Percentiles rank a stretch among this genome's conserved stretches.
These are phyloP conservation scores for Nemania bipapillata DNA, from an alignment of 2,329 filamentous ascomycete species.

Conservation along the genomic window DNA sequence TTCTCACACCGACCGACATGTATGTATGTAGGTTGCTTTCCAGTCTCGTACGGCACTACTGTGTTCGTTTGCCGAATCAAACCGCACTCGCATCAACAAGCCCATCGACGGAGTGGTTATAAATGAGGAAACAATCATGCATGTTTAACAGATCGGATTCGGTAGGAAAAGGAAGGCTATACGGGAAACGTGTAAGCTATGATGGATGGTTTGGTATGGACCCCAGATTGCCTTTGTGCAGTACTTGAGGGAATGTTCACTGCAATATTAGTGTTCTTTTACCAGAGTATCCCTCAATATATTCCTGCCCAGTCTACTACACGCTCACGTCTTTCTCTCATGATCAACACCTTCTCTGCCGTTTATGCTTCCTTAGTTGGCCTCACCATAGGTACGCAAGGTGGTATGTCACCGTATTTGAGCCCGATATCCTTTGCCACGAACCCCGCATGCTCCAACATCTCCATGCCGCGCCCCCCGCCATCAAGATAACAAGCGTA, in stretches of 20 bases:
- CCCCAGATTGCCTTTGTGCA: conserved; percentile 20
- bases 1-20: conserved; percentile 1
- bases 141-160: conserved; percentile 9
- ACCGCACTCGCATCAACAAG: conserved; percentile 15
- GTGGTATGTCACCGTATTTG: conserved; percentile 42
- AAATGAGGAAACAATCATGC: conserved; percentile 3
- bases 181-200: conserved; percentile 34
- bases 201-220: conserved; percentile 16
- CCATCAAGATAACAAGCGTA: conserved; percentile 45
- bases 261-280: conserved; percentile 30
- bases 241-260: conserved; percentile 25
- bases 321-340: neutral
- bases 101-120: conserved; percentile 8
- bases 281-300: conserved; percentile 30
- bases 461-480: conserved; percentile 43
- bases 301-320: conserved; percentile 18
- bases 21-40: conserved; percentile 5
- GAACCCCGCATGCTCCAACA: conserved; percentile 43
- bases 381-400: conserved; percentile 44
- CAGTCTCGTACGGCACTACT: conserved; percentile 5
- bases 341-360: neutral
- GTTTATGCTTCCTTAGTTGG: conserved; percentile 23
- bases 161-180: conserved; percentile 8
- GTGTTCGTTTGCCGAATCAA: neutral
- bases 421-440: conserved; percentile 41